A percentile compares a stretch with the other conserved stretches of the same genome.
Evolutionary conservation across 495 filamentous ascomycete genomes (phyloP).

Genomic region (Staphylotrichum tortipilum): DNA sequence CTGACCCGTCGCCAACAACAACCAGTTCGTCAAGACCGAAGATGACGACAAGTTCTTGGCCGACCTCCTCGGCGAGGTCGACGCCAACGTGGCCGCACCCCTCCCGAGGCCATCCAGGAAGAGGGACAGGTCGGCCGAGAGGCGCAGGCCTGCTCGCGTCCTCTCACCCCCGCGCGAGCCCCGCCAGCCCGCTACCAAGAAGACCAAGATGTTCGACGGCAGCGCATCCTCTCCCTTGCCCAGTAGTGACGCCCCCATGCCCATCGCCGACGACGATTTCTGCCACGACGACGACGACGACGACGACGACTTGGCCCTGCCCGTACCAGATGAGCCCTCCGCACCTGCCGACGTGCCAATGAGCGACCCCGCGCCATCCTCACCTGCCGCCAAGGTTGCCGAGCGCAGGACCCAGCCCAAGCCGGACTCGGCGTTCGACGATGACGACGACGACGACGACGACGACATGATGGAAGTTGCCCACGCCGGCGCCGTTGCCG

Average conservation of each 20-base stretch:
- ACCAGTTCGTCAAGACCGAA: slow-evolving; percentile 58
- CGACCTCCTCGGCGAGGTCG: slow-evolving; percentile 79
- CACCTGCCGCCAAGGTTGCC: slow-evolving; percentile 71
- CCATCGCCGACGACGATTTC: too few species aligned
- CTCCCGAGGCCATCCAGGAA: slow-evolving; percentile 45
- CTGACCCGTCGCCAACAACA: background rate
- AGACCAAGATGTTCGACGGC: slow-evolving; percentile 41
- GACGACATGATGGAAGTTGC: slow-evolving; percentile 81
- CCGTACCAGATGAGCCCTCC: slow-evolving; percentile 48
- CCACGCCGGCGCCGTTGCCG: slow-evolving; percentile 58
- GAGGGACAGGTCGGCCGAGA: slow-evolving; percentile 60
- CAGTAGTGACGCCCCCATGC: slow-evolving; percentile 38
- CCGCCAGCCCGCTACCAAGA: slow-evolving; percentile 39
- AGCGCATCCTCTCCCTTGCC: slow-evolving; percentile 31
- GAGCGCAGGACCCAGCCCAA: slow-evolving; percentile 67
- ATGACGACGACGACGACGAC: slow-evolving; percentile 53
- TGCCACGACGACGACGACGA: too few species aligned
- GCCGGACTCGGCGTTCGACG: slow-evolving; percentile 42
- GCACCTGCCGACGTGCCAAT: slow-evolving; percentile 47
- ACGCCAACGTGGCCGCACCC: slow-evolving; percentile 63
- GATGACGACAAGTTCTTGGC: slow-evolving; percentile 82
- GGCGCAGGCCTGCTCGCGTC: slow-evolving; percentile 68
- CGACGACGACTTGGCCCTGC: slow-evolving; percentile 44
- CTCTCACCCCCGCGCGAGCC: slow-evolving; percentile 59
- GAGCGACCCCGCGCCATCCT: slow-evolving; percentile 80